These are phyloP conservation scores for Sporothrix curviconia DNA, from an alignment of 2,329 filamentous ascomycete genomes.

Conservation along the genomic window DNA sequence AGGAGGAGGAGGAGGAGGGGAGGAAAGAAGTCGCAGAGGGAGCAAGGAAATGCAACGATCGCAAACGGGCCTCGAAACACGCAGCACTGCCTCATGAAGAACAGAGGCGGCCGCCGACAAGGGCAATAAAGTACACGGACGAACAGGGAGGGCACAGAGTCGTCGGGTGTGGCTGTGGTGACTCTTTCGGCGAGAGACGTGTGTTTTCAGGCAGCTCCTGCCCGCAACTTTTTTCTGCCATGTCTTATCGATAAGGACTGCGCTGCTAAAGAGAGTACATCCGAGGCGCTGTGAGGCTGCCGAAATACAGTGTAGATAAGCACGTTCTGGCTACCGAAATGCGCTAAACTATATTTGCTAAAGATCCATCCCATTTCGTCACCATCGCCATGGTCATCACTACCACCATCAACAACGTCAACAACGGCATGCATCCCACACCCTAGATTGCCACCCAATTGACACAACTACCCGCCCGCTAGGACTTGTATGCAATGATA, in stretches of 20 bases:
- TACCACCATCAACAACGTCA: too few relatives aligned
- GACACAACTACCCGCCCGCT: neutral
- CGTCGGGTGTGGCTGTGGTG: neutral
- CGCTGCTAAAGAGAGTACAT: too few relatives aligned
- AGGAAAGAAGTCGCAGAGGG: neutral
- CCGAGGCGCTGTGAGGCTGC: too few relatives aligned
- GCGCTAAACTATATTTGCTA: too few relatives aligned
- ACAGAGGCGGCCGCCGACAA: neutral
- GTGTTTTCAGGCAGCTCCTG: slow-evolving; percentile 3
- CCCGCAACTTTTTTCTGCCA: neutral
- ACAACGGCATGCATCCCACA: too few relatives aligned
- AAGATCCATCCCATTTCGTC: too few relatives aligned
- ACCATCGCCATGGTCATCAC: too few relatives aligned
- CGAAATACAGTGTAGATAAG: too few relatives aligned
- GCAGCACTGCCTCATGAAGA: slow-evolving; percentile 2
- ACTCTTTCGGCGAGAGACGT: slow-evolving; percentile 7
- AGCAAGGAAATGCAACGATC: neutral
- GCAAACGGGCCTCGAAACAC: neutral
- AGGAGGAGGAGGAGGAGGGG: neutral
- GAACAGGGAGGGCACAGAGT: neutral
- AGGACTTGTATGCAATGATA: slow-evolving; percentile 14
- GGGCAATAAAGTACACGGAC: neutral
- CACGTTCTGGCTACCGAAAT: too few relatives aligned
- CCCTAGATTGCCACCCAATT: neutral
- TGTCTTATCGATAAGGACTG: neutral